A percentile compares a stretch with the other conserved stretches of the same genome.
Evolutionary conservation across 2,329 filamentous ascomycete species (phyloP).

Genomic region (Verticillium isaacii): DNA sequence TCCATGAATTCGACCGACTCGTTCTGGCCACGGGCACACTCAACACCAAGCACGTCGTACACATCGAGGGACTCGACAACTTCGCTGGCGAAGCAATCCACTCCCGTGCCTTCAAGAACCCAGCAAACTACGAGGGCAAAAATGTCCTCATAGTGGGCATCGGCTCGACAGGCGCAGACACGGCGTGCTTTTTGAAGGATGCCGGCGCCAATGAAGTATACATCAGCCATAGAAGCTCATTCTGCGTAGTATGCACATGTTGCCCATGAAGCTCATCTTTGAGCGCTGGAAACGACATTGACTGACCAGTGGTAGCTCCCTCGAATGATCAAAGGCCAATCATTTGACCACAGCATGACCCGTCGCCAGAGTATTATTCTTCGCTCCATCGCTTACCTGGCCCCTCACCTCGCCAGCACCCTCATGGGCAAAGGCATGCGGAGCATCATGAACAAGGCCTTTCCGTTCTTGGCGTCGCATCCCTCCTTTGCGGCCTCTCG

Average conservation of each 20-base stretch:
- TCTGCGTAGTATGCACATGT: slow-evolving; percentile 3
- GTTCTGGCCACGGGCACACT: slow-evolving; percentile 10
- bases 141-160: slow-evolving; percentile 72
- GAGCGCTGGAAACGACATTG: background rate
- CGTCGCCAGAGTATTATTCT: background rate
- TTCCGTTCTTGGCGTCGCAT: slow-evolving; percentile 6
- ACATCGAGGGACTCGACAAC: slow-evolving; percentile 10
- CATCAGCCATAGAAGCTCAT: slow-evolving; percentile 7
- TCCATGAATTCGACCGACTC: slow-evolving; percentile 5
- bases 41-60: slow-evolving; percentile 3
- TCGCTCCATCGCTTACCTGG: slow-evolving; percentile 3
- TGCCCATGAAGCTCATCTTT: background rate
- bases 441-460: slow-evolving; percentile 4
- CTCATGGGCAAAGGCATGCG: slow-evolving; percentile 1
- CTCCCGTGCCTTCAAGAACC: slow-evolving; percentile 11
- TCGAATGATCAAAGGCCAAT: slow-evolving; percentile 3
- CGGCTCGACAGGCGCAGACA: slow-evolving; percentile 74
- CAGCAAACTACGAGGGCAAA: slow-evolving; percentile 8
- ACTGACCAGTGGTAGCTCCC: slow-evolving; percentile 1
- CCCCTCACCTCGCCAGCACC: background rate
- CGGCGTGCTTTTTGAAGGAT: slow-evolving; percentile 4
- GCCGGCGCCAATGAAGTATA: slow-evolving; percentile 10
- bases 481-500: slow-evolving; percentile 5
- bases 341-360: slow-evolving; percentile 7
- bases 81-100: slow-evolving; percentile 13